Percentiles rank a stretch among this genome's conserved stretches.
Conservation (phyloP, 1,284 basidiomycete genomes). For the Xerocomus amazonicus region DNA sequence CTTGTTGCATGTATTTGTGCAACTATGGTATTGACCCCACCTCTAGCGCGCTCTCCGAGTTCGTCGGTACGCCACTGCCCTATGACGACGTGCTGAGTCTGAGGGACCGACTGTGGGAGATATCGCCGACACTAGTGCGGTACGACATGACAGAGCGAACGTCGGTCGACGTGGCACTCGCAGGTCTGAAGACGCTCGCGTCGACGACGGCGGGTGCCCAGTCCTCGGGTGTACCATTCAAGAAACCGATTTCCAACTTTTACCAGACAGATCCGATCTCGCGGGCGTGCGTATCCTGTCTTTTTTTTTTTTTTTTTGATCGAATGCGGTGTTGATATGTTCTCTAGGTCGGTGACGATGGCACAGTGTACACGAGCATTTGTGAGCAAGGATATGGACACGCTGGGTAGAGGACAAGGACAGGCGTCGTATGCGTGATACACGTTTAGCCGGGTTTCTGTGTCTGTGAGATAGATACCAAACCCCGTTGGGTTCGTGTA, state of each 20-base stretch:
- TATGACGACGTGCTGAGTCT: constrained; percentile 90
- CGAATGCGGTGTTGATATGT: too few species aligned
- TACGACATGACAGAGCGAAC: constrained; percentile 90
- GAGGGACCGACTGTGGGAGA: constrained; percentile 96
- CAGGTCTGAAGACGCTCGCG: constrained; percentile 69
- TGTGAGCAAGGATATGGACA: too few species aligned
- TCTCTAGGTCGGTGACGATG: too few species aligned
- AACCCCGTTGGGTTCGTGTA: too few species aligned
- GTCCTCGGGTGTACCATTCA: constrained; percentile 61
- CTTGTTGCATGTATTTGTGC: background rate
- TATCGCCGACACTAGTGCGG: constrained; percentile 87
- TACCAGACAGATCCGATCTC: constrained; percentile 94
- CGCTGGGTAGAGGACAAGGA: too few species aligned
- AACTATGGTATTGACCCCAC: background rate
- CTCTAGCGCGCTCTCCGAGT: constrained; percentile 88
- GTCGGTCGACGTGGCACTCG: constrained; percentile 65
- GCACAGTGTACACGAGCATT: too few species aligned
- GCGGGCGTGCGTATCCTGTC: constrained; percentile 59
- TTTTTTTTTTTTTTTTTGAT: too few species aligned
- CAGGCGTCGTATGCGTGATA: too few species aligned
- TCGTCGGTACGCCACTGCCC: constrained; percentile 75
- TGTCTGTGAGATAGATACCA: too few species aligned
- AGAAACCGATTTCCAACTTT: constrained; percentile 88
- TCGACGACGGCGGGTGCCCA: constrained; percentile 51
- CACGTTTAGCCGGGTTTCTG: too few species aligned